Evolutionary conservation across 1,284 basidiomycete genomes (phyloP).

Genomic region (Trichosporon coremiiforme): DNA sequence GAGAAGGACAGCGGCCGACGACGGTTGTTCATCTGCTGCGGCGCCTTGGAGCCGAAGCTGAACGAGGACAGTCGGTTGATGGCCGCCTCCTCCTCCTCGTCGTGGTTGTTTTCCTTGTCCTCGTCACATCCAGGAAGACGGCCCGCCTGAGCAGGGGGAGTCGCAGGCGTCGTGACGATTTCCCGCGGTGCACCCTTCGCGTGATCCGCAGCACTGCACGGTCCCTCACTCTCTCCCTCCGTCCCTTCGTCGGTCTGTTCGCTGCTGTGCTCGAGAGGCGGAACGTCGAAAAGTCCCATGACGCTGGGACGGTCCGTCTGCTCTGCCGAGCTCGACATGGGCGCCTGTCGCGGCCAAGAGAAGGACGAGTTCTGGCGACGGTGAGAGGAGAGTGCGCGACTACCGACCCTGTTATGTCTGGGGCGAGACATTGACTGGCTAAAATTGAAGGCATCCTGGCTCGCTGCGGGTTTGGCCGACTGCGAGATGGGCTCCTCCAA

Average conservation of each 20-base stretch:
- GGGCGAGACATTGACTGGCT: slow-evolving; percentile 12
- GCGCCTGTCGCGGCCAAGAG: slow-evolving; percentile 26
- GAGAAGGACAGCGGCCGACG: slow-evolving; percentile 28
- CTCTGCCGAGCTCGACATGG: slow-evolving; percentile 9
- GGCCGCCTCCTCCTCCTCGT: slow-evolving; percentile 30
- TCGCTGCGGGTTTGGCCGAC: slow-evolving; percentile 16
- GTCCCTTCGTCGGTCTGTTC: slow-evolving; percentile 19
- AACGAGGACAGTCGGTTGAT: slow-evolving; percentile 42
- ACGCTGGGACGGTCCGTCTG: slow-evolving; percentile 19
- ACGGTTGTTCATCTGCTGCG: slow-evolving; percentile 17
- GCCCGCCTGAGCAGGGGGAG: slow-evolving; percentile 34
- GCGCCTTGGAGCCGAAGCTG: slow-evolving; percentile 46
- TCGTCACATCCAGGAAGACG: slow-evolving; percentile 18
- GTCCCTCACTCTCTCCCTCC: slow-evolving; percentile 23
- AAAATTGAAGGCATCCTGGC: slow-evolving; percentile 3
- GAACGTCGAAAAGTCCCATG: slow-evolving; percentile 28
- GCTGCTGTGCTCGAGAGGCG: slow-evolving; percentile 18
- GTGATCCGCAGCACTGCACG: slow-evolving; percentile 1
- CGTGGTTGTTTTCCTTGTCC: slow-evolving; percentile 25
- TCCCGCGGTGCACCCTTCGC: slow-evolving; percentile 30
- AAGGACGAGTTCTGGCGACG: slow-evolving; percentile 30
- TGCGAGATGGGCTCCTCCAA: not conserved
- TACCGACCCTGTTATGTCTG: slow-evolving; percentile 23
- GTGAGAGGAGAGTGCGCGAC: slow-evolving; percentile 22
- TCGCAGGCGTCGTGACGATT: slow-evolving; percentile 44